phyloP scores from a whole-genome alignment of 2,329 filamentous ascomycete species.

The Fusarium tuaranense region DNA sequence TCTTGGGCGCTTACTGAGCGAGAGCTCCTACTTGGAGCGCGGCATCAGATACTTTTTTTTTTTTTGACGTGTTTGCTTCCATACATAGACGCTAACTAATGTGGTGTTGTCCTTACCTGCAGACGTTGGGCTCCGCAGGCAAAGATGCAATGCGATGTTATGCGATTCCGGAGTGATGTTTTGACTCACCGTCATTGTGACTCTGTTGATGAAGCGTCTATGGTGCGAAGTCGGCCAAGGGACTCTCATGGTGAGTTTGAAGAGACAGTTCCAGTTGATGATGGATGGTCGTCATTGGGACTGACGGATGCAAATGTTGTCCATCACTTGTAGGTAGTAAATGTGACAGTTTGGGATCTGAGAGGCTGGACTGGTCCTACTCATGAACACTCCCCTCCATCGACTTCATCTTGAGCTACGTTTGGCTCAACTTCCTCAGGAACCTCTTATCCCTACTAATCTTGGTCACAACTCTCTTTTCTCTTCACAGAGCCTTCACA shows the following conservation, averaged over 20 bases:
- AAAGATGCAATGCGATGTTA: not conserved
- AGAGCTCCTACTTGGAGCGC: not conserved
- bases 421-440: not conserved
- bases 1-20: not conserved
- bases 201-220: not conserved
- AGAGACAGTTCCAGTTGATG: not conserved
- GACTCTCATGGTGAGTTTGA: not conserved
- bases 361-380: not conserved
- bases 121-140: not conserved
- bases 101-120: not conserved
- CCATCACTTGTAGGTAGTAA: not conserved
- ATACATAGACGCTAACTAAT: not conserved
- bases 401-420: not conserved
- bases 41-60: not conserved
- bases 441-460: not conserved
- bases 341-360: not conserved
- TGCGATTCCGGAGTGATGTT: not conserved
- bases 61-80: not conserved
- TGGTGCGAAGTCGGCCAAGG: not conserved
- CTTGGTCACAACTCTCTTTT: not conserved
- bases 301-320: not conserved
- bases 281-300: not conserved
- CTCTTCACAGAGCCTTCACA: not conserved
- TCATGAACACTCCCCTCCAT: not conserved
- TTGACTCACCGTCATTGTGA: not conserved